phyloP scores from a whole-genome alignment of 2,329 filamentous ascomycete species.

The Parascedosporium putredinis region DNA sequence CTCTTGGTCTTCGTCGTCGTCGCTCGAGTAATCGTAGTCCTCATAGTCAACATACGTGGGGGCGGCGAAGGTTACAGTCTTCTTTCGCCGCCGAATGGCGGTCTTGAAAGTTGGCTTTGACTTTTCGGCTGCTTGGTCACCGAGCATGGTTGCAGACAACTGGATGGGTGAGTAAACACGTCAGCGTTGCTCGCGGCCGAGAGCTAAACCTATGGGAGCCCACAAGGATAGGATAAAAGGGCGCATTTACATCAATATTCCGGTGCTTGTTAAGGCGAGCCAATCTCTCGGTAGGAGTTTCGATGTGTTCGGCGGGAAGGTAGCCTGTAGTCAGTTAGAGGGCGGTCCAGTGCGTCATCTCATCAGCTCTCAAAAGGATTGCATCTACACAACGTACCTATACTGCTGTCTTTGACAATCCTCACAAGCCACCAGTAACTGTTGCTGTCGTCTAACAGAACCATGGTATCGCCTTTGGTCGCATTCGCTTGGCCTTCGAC shows the following conservation, averaged over 20 bases:
- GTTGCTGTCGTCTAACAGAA: conserved; percentile 94
- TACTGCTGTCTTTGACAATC: conserved; percentile 95
- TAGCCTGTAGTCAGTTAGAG: conserved; percentile 53
- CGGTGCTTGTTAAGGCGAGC: conserved; percentile 94
- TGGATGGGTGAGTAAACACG: conserved; percentile 28
- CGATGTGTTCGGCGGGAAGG: conserved; percentile 92
- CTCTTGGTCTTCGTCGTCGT: conserved; percentile 54
- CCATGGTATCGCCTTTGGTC: conserved; percentile 97
- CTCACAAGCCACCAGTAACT: conserved; percentile 99
- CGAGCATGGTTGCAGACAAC: conserved; percentile 53
- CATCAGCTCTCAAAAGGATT: not conserved
- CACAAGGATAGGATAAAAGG: no score
- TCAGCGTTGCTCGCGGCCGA: no score
- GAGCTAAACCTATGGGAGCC: no score
- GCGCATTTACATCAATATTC: conserved; percentile 73
- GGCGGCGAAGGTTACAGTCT: conserved; percentile 76
- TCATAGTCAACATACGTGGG: conserved; percentile 84
- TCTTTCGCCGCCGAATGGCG: conserved; percentile 72
- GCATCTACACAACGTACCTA: conserved; percentile 49
- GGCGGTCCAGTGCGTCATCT: conserved; percentile 6
- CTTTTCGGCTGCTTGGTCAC: conserved; percentile 56
- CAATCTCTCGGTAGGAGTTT: conserved; percentile 89
- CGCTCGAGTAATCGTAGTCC: conserved; percentile 76
- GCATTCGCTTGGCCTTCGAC: conserved; percentile 98
- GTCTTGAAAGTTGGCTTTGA: conserved; percentile 74